A percentile compares a stretch with the other conserved stretches of the same genome.
These are phyloP conservation scores for Trichoderma atrobrunneum DNA, from an alignment of 2,329 filamentous ascomycete species.

Conservation along the genomic window DNA sequence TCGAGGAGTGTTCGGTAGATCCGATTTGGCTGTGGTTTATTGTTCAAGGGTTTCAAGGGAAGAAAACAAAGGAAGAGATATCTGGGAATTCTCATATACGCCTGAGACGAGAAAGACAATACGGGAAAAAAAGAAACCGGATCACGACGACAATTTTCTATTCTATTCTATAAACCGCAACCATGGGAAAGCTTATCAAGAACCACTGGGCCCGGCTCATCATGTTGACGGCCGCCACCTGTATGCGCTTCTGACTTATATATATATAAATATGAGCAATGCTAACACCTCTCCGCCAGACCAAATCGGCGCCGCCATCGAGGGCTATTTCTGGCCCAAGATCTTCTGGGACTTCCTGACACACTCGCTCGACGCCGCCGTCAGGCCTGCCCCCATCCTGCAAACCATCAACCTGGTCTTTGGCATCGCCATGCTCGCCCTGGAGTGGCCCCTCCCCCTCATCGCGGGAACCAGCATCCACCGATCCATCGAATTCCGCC, in stretches of 20 bases:
- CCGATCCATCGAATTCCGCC: slow-evolving; percentile 79
- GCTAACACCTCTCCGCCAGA: slow-evolving; percentile 54
- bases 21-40: slow-evolving; percentile 21
- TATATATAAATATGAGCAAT: not conserved
- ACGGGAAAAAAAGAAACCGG: not conserved
- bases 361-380: slow-evolving; percentile 79
- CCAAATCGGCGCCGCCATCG: slow-evolving; percentile 78
- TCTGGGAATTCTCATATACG: not conserved
- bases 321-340: slow-evolving; percentile 97
- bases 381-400: slow-evolving; percentile 82
- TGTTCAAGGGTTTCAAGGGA: not conserved
- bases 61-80: not conserved
- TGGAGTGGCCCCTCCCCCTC: slow-evolving; percentile 84
- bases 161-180: slow-evolving; percentile 25
- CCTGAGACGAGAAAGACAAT: not conserved
- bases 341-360: slow-evolving; percentile 98
- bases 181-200: slow-evolving; percentile 97
- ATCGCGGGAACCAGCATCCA: slow-evolving; percentile 77
- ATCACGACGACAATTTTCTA: not conserved
- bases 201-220: slow-evolving; percentile 98
- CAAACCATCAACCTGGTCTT: slow-evolving; percentile 88
- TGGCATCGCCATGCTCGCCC: slow-evolving; percentile 73
- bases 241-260: slow-evolving; percentile 48
- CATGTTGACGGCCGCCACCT: slow-evolving; percentile 76
- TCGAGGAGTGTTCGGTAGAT: slow-evolving; percentile 28